phyloP scores from a whole-genome alignment of 495 filamentous ascomycete genomes.

The Neurospora sp. region DNA sequence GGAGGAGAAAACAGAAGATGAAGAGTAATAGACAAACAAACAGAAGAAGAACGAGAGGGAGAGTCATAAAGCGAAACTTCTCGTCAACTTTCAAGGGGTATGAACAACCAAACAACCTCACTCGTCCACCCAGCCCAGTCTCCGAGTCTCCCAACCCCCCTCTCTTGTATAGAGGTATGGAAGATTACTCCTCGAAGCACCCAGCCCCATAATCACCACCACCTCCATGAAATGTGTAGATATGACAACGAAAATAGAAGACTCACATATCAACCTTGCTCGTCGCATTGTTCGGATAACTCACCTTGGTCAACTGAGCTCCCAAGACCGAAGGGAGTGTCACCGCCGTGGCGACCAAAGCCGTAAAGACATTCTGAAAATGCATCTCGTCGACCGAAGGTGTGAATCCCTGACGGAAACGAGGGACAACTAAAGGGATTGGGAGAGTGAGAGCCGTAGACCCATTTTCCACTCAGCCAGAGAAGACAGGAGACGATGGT shows the following conservation, averaged over 20 bases:
- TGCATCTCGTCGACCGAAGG: neutral
- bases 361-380: neutral
- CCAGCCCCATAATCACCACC: neutral
- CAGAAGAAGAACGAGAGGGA: neutral
- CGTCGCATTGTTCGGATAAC: slow-evolving; percentile 31
- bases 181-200: too few species aligned
- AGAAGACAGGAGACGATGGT: neutral
- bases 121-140: too few species aligned
- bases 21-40: neutral
- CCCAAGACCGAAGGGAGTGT: neutral
- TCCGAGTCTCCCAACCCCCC: too few species aligned
- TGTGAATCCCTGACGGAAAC: neutral
- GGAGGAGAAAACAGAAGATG: neutral
- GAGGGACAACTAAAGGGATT: neutral
- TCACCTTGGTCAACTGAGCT: slow-evolving; percentile 27
- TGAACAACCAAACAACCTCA: too few species aligned
- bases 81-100: too few species aligned
- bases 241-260: too few species aligned
- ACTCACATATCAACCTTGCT: slow-evolving; percentile 29
- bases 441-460: neutral
- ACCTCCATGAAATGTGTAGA: neutral
- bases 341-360: neutral
- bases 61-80: neutral
- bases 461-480: neutral
- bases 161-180: too few species aligned